Evolutionary conservation across 169 alveolate species (phyloP), one percentile per base, ranked within the genome.

Genomic region (Cryptosporidium ubiquitum): DNA sequence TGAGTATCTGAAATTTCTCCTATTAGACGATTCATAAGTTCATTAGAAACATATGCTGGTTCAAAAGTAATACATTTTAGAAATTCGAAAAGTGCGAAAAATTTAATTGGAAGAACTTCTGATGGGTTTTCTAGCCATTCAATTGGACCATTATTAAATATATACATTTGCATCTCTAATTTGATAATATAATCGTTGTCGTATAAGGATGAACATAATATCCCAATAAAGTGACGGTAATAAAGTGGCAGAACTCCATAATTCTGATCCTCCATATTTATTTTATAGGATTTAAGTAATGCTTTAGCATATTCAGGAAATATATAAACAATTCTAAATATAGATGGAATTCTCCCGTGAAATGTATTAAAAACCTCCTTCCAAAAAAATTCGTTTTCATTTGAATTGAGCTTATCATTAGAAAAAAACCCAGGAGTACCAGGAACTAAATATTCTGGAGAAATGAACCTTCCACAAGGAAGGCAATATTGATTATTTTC

Each of bases 101-200:
- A 74, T 29, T 74, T 74, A 26, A 23, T 26, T 55, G 86, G 86
- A 1, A 74, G 39, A 55, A 4, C 26, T 12, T 51, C 39, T 29
- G 69, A 31, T n/a, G 64, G 73, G n/a, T 74, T 74, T 35, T 52
- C 68, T 31, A 74, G n/a, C 86, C 86, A 74, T 74, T 74, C 86
- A 31, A 74, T 52, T 35, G 73, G 70, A 9, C 86, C 86, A 55
- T 74, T 74, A 57, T 74, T 74, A 52, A 74, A 31, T n/a, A 74
- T n/a, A 55, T 49, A 74, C 86, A 74, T 74, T 74, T 74, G 86
- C 68, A 74, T 74, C 37, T 74, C 86, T 42, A 74, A 57, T 51
- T 74, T 74, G 14, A 74, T 39, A 14, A 74, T 74, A 26, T 74
- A 74, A 31, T 74, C 73, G 14, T 74, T 74, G 35, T 74, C 70